Conservation (phyloP, 495 filamentous ascomycete genomes). For the Endocarpon pusillum region DNA sequence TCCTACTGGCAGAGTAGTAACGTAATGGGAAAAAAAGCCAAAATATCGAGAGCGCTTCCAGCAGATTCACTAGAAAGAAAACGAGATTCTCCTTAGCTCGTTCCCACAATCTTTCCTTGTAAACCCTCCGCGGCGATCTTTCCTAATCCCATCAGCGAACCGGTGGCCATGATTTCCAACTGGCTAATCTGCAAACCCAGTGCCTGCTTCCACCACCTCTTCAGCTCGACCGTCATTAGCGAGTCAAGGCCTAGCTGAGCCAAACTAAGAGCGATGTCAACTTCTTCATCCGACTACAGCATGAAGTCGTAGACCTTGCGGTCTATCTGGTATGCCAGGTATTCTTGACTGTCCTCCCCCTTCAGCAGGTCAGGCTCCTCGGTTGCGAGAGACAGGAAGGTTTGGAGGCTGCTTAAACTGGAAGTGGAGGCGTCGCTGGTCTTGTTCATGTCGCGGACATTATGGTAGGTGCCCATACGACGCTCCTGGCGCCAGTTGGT, state of each 20-base stretch:
- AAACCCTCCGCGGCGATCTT: slow-evolving; percentile 8
- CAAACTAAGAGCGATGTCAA: slow-evolving; percentile 12
- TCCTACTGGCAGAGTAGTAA: too few species aligned
- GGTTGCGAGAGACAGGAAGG: slow-evolving; percentile 10
- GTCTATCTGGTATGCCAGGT: slow-evolving; percentile 17
- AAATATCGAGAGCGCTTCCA: too few species aligned
- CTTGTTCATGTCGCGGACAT: neutral
- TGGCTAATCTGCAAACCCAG: slow-evolving; percentile 15
- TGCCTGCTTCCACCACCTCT: slow-evolving; percentile 14
- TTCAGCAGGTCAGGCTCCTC: slow-evolving; percentile 5
- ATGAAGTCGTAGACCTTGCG: slow-evolving; percentile 18
- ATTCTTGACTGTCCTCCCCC: slow-evolving; percentile 10
- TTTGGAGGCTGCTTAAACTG: slow-evolving; percentile 10
- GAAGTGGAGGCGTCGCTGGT: neutral
- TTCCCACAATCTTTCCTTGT: neutral
- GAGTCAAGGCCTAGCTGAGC: slow-evolving; percentile 21
- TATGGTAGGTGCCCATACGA: slow-evolving; percentile 4
- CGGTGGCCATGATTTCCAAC: slow-evolving; percentile 21
- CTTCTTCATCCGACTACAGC: slow-evolving; percentile 14
- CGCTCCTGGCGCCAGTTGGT: slow-evolving; percentile 4
- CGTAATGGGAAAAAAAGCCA: too few species aligned
- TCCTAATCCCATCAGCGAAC: slow-evolving; percentile 14
- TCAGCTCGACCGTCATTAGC: slow-evolving; percentile 23
- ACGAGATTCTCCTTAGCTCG: neutral
- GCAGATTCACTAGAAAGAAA: neutral